Evolutionary conservation across 164 flowering plant genomes (phyloP).

Genomic region (Santalum album): DNA sequence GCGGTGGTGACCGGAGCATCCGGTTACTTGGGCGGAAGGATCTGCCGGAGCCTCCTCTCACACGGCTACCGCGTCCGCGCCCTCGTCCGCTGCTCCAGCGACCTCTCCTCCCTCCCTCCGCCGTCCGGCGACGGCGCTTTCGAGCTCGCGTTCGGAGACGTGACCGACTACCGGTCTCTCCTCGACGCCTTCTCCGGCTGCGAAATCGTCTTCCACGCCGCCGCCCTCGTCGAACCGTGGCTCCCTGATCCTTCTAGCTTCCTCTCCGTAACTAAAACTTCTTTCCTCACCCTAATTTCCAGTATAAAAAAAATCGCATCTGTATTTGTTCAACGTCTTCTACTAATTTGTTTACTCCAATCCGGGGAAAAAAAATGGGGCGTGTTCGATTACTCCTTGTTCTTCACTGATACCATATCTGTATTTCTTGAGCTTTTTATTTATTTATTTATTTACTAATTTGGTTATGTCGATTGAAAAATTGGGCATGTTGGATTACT

Average conservation of each 20-base stretch:
- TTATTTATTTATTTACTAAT: no score
- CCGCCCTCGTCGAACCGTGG: constrained; percentile 94
- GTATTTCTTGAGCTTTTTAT: no score
- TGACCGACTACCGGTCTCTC: constrained; percentile 66
- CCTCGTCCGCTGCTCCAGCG: constrained; percentile 69
- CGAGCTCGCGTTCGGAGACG: constrained; percentile 71
- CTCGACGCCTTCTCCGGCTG: constrained; percentile 62
- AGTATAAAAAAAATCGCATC: no score
- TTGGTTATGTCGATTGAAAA: no score
- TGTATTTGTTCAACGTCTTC: no score
- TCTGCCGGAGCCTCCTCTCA: constrained; percentile 50
- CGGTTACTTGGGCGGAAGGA: constrained; percentile 75
- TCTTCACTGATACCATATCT: no score
- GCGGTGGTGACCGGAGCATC: constrained; percentile 88
- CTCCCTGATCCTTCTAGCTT: constrained; percentile 73
- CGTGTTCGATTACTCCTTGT: no score
- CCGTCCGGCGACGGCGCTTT: constrained; percentile 20
- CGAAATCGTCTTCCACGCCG: constrained; percentile 69
- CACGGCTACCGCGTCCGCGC: constrained; percentile 69
- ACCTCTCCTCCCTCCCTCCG: constrained; percentile 49
- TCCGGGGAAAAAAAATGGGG: no score
- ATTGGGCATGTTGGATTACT: no score
- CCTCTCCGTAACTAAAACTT: constrained; percentile 65
- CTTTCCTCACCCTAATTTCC: no score
- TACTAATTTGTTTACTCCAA: no score